Conservation (phyloP, 2,329 filamentous ascomycete genomes). For the Penicillium sclerotigenum region DNA sequence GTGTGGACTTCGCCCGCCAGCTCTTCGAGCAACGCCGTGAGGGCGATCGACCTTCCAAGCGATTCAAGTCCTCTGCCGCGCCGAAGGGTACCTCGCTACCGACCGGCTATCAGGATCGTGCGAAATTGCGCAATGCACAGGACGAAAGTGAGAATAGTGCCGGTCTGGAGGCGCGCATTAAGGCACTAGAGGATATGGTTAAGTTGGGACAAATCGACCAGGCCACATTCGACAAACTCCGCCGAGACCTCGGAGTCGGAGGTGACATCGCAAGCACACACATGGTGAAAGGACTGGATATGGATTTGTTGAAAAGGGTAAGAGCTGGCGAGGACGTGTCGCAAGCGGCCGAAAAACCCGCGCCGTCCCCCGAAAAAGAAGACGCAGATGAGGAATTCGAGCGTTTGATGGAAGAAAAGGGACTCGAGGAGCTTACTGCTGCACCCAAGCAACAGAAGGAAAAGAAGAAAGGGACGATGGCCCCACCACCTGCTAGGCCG, state of each 20-base stretch:
- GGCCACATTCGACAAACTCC: slow-evolving; percentile 70
- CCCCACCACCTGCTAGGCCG: slow-evolving; percentile 45
- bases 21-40: slow-evolving; percentile 69
- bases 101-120: slow-evolving; percentile 78
- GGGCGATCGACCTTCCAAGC: slow-evolving; percentile 58
- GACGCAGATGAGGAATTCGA: slow-evolving; percentile 64
- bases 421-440: slow-evolving; percentile 29
- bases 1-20: slow-evolving; percentile 76
- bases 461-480: slow-evolving; percentile 52
- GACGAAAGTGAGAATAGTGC: slow-evolving; percentile 51
- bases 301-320: slow-evolving; percentile 59
- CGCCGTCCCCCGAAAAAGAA: slow-evolving; percentile 27
- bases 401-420: slow-evolving; percentile 40
- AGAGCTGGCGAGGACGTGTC: slow-evolving; percentile 56
- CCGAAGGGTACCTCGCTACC: slow-evolving; percentile 81
- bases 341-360: slow-evolving; percentile 26
- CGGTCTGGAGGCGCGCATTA: slow-evolving; percentile 64
- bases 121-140: slow-evolving; percentile 59
- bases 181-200: slow-evolving; percentile 74
- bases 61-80: slow-evolving; percentile 68
- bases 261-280: slow-evolving; percentile 79
- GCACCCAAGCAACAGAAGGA: slow-evolving; percentile 40
- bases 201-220: slow-evolving; percentile 82
- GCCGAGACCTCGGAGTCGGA: slow-evolving; percentile 70
- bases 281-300: slow-evolving; percentile 87